Evolutionary conservation across 2,329 filamentous ascomycete species (phyloP).

Genomic region (Penicillium polonicum): DNA sequence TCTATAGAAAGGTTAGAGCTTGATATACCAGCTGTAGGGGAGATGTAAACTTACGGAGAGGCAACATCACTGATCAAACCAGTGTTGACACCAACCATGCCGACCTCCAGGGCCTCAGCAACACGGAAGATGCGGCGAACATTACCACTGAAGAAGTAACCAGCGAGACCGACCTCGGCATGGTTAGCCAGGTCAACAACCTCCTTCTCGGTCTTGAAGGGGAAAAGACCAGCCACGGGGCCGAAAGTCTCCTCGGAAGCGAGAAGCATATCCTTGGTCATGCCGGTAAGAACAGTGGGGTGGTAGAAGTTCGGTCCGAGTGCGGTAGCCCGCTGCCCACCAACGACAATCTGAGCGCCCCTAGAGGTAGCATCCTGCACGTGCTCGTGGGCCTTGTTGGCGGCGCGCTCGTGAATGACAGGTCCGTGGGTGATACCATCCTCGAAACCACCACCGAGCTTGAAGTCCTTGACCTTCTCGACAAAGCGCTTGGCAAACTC

Average conservation of each 20-base stretch:
- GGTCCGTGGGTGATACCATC: constrained; percentile 50
- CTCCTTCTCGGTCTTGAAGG: constrained; percentile 84
- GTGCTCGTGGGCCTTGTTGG: constrained; percentile 75
- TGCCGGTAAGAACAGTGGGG: constrained; percentile 83
- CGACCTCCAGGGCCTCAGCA: constrained; percentile 56
- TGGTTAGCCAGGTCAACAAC: constrained; percentile 80
- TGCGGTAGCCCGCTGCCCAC: constrained; percentile 71
- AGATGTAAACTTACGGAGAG: constrained; percentile 42
- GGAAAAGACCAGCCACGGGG: constrained; percentile 85
- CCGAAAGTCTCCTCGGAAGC: constrained; percentile 92
- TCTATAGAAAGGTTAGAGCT: constrained; percentile 29
- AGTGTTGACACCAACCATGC: constrained; percentile 66
- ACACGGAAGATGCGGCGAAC: constrained; percentile 59
- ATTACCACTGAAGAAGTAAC: constrained; percentile 81
- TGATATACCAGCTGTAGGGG: background rate
- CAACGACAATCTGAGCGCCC: constrained; percentile 71
- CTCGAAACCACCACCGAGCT: constrained; percentile 48
- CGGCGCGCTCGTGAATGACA: constrained; percentile 73
- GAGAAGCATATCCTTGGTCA: constrained; percentile 82
- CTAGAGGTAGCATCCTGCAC: constrained; percentile 76
- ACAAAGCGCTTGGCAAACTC: constrained; percentile 57
- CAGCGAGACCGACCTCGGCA: constrained; percentile 82
- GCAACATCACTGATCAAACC: constrained; percentile 59
- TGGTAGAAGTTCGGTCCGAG: constrained; percentile 85
- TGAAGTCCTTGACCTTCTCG: constrained; percentile 51